Evolutionary conservation across 192 early-diverging fungal genomes (phyloP), one percentile per base, ranked within the genome.

Genomic region (Allomyces macrogynus): DNA sequence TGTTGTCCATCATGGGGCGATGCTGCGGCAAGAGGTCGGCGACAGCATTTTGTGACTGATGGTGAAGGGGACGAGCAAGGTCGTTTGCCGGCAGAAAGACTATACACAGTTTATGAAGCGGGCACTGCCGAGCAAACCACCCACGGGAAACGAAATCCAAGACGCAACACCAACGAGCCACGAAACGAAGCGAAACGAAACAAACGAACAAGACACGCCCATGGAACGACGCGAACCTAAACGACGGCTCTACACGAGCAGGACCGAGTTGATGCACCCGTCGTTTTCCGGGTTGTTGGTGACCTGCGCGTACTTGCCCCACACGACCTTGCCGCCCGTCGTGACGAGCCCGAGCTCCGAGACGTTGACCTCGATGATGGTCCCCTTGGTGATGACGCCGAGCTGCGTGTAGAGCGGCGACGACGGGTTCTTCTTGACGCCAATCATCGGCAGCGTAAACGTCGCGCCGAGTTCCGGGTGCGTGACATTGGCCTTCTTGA

Each of bases 221-320:
- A 40, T 7, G 32, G 7, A 40, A 40, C 32, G 32, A 40, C 32
- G 32, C 32, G 32, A 40, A 2, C 32, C 32, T 0, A 40, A 40
- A 40, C 32, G 32, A 40, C 32, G 32, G 32, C 32, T 72, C 77
- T 86, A 95, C 43, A 95, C 92, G 43, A 95, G 80, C 22, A 95
- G 80, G 61, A 94, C 86, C 12, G 92, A 88, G 75, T 94, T 94
- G 74, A 94, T 88, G 75, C 85, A 90, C 49, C 93, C 93, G 75
- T 98, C 95, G 72, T 94, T 89, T 74, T 97, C 95, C 10, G 95
- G 95, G 78, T 96, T 98, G 80, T 98, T 98, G 60, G 95, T 98
- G 63, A 99, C 74, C 70, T 83, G 80, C 5, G 80, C 77, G 63
- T 77, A 78, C 62, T 77, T 76, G 32, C 62, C 93, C 95, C 95